Evolutionary conservation across 2,329 filamentous ascomycete genomes (phyloP).

Genomic region (Cryphonectria parasitica): DNA sequence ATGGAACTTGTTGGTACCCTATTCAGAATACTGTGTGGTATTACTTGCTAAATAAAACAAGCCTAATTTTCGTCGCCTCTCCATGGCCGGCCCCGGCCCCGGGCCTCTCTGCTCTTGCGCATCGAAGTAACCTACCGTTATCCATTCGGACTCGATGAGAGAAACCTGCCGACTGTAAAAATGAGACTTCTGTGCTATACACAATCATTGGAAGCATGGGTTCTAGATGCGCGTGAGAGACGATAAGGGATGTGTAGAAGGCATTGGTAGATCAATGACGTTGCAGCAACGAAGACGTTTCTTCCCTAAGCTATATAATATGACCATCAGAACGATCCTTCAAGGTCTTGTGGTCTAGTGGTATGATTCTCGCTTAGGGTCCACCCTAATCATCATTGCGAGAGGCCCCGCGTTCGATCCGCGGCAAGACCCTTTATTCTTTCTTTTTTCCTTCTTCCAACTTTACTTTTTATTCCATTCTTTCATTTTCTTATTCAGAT

Average conservation of each 20-base stretch:
- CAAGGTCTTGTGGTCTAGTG: slow-evolving; percentile 27
- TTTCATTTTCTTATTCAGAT: too few relatives aligned
- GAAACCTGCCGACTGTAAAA: background rate
- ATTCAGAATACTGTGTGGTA: too few relatives aligned
- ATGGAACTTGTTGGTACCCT: background rate
- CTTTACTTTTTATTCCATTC: background rate
- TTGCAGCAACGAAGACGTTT: too few relatives aligned
- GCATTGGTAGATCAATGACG: too few relatives aligned
- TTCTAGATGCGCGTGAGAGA: too few relatives aligned
- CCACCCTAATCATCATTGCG: slow-evolving; percentile 14
- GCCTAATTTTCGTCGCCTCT: background rate
- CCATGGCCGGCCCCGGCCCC: too few relatives aligned
- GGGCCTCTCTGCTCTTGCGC: too few relatives aligned
- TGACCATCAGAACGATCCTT: rapidly evolving
- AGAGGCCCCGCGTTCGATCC: slow-evolving; percentile 27
- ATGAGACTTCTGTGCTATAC: too few relatives aligned
- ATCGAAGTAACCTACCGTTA: background rate
- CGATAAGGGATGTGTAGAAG: too few relatives aligned
- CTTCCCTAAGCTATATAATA: background rate
- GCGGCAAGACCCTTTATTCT: slow-evolving; percentile 21
- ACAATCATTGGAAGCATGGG: too few relatives aligned
- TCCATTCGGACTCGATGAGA: background rate
- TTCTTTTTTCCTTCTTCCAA: background rate
- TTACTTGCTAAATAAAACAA: background rate
- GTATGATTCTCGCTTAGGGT: slow-evolving; percentile 28